Conservation (phyloP, 1,284 basidiomycete genomes). For the Spongispora temasekensis region DNA sequence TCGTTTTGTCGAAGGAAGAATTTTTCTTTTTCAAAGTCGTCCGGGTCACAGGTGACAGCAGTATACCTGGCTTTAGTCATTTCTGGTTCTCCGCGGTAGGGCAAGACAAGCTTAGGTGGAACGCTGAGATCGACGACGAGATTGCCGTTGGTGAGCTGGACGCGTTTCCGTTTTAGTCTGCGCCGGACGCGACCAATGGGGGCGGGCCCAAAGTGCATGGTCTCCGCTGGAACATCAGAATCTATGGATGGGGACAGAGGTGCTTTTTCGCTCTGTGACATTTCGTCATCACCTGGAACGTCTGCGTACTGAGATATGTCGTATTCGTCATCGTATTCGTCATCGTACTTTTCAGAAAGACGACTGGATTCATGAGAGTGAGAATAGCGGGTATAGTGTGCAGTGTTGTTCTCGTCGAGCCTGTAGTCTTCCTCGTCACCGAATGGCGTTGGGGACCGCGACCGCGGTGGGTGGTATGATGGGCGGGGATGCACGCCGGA, state of each 20-base stretch:
- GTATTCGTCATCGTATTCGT: constrained; percentile 22
- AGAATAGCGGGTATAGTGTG: constrained; percentile 51
- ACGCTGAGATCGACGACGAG: constrained; percentile 84
- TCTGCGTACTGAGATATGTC: constrained; percentile 39
- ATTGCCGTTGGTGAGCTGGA: constrained; percentile 81
- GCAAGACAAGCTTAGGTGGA: constrained; percentile 83
- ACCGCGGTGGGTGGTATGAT: constrained; percentile 51
- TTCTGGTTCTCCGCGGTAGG: constrained; percentile 80
- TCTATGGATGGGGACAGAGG: constrained; percentile 44
- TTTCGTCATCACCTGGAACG: constrained; percentile 18
- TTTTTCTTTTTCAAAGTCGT: constrained; percentile 84
- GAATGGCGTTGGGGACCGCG: constrained; percentile 72
- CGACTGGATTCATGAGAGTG: constrained; percentile 25
- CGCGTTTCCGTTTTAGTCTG: constrained; percentile 74
- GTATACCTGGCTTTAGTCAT: constrained; percentile 85
- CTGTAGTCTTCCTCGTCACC: constrained; percentile 70
- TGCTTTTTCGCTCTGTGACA: constrained; percentile 37
- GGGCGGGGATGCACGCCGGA: constrained; percentile 58
- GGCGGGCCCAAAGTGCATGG: constrained; percentile 86
- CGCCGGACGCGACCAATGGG: constrained; percentile 76
- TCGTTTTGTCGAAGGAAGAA: constrained; percentile 88
- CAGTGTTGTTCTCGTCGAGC: constrained; percentile 52
- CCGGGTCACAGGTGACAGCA: constrained; percentile 91
- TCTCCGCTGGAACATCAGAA: constrained; percentile 51
- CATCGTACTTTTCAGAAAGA: constrained; percentile 36